A percentile compares a stretch with the other conserved stretches of the same genome.
Evolutionary conservation across 805 yeast species (phyloP).

Genomic region (Spathaspora sp.): DNA sequence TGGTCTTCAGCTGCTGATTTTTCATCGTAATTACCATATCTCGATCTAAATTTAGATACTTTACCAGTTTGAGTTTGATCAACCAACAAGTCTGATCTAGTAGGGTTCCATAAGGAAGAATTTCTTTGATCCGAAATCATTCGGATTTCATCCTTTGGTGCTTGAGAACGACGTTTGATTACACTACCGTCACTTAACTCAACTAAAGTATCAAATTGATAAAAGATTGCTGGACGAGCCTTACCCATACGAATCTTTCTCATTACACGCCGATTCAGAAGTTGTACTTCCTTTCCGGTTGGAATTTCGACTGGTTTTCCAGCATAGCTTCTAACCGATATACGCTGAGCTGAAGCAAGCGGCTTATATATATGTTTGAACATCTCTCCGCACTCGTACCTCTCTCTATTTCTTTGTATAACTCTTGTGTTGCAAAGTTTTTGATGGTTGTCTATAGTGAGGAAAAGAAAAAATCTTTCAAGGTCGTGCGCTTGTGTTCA

Average conservation of each 20-base stretch:
- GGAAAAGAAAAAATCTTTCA: not conserved
- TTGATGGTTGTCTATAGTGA: not conserved
- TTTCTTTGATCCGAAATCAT: constrained; percentile 88
- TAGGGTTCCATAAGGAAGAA: constrained; percentile 83
- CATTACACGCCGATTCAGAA: constrained; percentile 54
- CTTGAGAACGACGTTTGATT: constrained; percentile 74
- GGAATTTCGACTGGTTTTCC: not conserved
- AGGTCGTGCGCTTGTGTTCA: not conserved
- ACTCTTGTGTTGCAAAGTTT: not conserved
- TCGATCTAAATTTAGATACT: constrained; percentile 61
- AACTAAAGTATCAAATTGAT: constrained; percentile 85
- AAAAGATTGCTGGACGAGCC: constrained; percentile 90
- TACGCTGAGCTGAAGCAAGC: not conserved
- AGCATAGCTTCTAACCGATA: not conserved
- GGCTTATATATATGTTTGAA: not conserved
- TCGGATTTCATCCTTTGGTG: constrained; percentile 82
- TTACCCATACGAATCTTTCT: constrained; percentile 73
- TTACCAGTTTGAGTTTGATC: constrained; percentile 84
- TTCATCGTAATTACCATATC: not conserved
- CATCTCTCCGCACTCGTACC: not conserved
- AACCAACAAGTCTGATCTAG: constrained; percentile 69
- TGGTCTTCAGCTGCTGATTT: constrained; percentile 1
- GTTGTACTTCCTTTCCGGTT: constrained; percentile 33
- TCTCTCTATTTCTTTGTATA: not conserved
- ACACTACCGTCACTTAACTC: constrained; percentile 95